A percentile compares a stretch with the other conserved stretches of the same genome.
phyloP scores from a whole-genome alignment of 768 basidiomycete species.

The Agaricus bisporus region DNA sequence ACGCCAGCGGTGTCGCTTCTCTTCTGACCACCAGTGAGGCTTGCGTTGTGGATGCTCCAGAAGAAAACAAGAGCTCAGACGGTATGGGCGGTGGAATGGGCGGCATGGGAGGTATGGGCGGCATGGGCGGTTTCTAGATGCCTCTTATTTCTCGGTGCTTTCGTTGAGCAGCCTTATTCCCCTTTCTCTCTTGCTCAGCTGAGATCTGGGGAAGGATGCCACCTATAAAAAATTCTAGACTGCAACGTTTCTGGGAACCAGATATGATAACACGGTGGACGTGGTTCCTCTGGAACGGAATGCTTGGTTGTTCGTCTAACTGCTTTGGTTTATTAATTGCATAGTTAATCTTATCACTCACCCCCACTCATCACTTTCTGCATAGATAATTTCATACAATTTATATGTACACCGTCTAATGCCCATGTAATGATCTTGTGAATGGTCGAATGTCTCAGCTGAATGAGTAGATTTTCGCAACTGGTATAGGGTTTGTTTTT shows the following conservation, averaged over 20 bases:
- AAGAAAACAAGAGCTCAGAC: conserved; percentile 54
- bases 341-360: neutral
- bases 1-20: conserved; percentile 90
- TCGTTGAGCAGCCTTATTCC: neutral
- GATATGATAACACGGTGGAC: no score
- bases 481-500: no score
- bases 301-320: neutral
- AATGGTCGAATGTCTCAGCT: neutral
- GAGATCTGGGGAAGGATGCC: neutral
- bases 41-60: conserved; percentile 87
- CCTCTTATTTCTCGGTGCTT: neutral
- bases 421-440: neutral
- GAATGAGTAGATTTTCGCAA: no score
- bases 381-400: neutral
- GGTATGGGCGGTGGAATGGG: conserved; percentile 33
- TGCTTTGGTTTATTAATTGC: neutral
- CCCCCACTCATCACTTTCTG: conserved; percentile 4
- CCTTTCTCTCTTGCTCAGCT: neutral
- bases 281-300: neutral
- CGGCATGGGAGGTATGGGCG: conserved; percentile 23
- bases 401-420: conserved; percentile 8
- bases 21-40: conserved; percentile 91
- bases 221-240: conserved; percentile 3
- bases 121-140: conserved; percentile 19
- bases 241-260: neutral